Evolutionary conservation across 345 rosid genomes (phyloP), one percentile per base, ranked within the genome.

Genomic region (Passiflora organensis): DNA sequence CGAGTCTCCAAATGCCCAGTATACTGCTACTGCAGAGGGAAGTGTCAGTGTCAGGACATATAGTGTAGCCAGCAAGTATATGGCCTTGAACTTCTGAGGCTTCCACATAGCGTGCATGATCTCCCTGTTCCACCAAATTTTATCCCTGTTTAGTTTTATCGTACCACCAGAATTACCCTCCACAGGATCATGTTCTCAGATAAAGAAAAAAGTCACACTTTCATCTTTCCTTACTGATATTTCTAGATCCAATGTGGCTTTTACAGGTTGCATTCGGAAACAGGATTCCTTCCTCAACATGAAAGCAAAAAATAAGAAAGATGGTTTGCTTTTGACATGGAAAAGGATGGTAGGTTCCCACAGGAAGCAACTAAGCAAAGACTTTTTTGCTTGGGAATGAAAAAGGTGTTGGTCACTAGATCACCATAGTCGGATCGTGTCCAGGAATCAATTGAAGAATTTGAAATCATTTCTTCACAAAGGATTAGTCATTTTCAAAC

Each of bases 91-190:
- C 71, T 89, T 89, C 70, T 93, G 89, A 1, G 98, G 98, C 74
- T 91, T 91, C 98, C 98, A 91, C 98, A 91, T 91, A 18, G 98
- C 98, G 55, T 93, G 99, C 99, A 93, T 93, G 6, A 93, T 73
- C 69, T 93, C 96, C 75, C 99, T 93, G 85, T 28, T 28, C 8
- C 34, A 28, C 34, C 34, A 28, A 28, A 28, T 28, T 28, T 28
- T 2, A 28, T 28, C 8, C 8, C 34, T 28, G 5, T 28, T 28
- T 28, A 28, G 8, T 28, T 28, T 28, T 3, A 28, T 28, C 8
- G 34, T 28, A 28, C 34, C 34, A n/a, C 8, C 34, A 28, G 3
- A 28, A 28, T 2, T 28, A 28, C 8, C 34, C 8, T 28, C 34
- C 34, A 28, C 3, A 8, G 8, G 34, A 28, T 28, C 34, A 28